phyloP scores from a whole-genome alignment of 331 rosid genomes.

The Telfairia occidentalis region DNA sequence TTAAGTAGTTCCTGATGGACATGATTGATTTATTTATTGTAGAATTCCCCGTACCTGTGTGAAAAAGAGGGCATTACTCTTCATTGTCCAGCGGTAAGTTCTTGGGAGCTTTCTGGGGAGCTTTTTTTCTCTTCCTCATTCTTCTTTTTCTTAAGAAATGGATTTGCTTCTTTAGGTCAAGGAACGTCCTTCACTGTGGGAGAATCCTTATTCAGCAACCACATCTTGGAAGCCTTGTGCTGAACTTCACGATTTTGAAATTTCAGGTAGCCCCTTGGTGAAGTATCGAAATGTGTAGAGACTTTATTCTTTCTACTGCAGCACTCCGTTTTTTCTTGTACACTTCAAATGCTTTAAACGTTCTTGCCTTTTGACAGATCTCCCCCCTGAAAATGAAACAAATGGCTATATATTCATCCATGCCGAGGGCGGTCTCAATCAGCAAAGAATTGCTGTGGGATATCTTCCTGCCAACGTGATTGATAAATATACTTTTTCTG shows the following conservation, averaged over 20 bases:
- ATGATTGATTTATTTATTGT: slow-evolving; percentile 19
- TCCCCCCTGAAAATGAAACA: slow-evolving; percentile 78
- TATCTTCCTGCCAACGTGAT: slow-evolving; percentile 6
- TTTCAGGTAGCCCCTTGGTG: slow-evolving; percentile 43
- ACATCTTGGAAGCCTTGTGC: slow-evolving; percentile 98
- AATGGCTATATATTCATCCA: slow-evolving; percentile 89
- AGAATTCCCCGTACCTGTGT: slow-evolving; percentile 91
- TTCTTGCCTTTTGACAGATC: slow-evolving; percentile 38
- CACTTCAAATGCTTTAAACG: slow-evolving; percentile 2
- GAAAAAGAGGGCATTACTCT: slow-evolving; percentile 83
- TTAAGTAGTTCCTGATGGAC: background rate
- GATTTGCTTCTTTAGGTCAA: slow-evolving; percentile 43
- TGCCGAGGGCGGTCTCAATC: slow-evolving; percentile 97
- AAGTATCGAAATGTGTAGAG: background rate
- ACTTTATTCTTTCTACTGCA: background rate
- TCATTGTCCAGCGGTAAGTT: slow-evolving; percentile 86
- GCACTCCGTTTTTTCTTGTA: background rate
- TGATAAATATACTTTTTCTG: background rate
- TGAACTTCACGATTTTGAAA: slow-evolving; percentile 68
- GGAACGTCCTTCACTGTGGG: slow-evolving; percentile 90
- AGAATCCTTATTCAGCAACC: slow-evolving; percentile 88
- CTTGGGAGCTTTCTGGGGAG: background rate
- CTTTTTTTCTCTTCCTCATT: background rate
- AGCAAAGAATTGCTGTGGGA: slow-evolving; percentile 93
- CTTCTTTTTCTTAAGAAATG: background rate